Evolutionary conservation across 2,329 filamentous ascomycete genomes (phyloP).

Genomic region (Diaporthe citriasiana): DNA sequence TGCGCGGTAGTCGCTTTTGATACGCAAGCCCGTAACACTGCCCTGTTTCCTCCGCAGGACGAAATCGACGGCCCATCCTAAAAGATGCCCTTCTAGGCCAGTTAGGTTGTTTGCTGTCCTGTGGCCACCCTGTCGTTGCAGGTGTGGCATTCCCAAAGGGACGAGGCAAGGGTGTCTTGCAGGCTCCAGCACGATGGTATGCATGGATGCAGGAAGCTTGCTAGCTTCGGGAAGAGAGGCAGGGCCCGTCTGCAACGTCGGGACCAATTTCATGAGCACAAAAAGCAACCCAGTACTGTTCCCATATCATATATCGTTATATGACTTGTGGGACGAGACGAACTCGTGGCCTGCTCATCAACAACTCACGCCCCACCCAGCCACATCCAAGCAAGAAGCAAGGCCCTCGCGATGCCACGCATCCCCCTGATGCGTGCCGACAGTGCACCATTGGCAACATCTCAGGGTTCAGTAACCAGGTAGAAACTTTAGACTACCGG

Average conservation of each 20-base stretch:
- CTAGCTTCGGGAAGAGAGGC: conserved; percentile 36
- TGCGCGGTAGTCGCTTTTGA: conserved; percentile 23
- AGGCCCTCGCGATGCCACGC: conserved; percentile 28
- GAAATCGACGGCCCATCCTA: conserved; percentile 3
- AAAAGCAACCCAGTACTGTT: conserved; percentile 11
- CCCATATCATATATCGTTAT: conserved; percentile 25
- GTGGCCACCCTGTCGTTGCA: conserved; percentile 21
- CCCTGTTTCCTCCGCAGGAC: conserved; percentile 19
- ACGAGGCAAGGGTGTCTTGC: conserved; percentile 40
- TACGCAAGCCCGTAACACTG: conserved; percentile 5
- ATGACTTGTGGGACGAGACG: conserved; percentile 26
- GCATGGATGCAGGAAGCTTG: conserved; percentile 41
- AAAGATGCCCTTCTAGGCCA: not conserved
- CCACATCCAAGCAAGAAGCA: conserved; percentile 1
- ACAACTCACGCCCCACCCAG: conserved; percentile 4
- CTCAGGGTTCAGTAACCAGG: not conserved
- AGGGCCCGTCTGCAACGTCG: conserved; percentile 36
- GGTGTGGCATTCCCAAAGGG: conserved; percentile 40
- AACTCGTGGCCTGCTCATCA: conserved; percentile 18
- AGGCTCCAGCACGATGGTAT: conserved; percentile 36
- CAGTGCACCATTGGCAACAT: conserved; percentile 13
- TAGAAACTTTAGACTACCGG: conserved; percentile 5
- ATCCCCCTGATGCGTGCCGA: conserved; percentile 4
- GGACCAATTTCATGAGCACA: conserved; percentile 24
- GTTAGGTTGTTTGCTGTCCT: not conserved